Conservation (phyloP, 257 asterid species). For the Plantago ovata region DNA sequence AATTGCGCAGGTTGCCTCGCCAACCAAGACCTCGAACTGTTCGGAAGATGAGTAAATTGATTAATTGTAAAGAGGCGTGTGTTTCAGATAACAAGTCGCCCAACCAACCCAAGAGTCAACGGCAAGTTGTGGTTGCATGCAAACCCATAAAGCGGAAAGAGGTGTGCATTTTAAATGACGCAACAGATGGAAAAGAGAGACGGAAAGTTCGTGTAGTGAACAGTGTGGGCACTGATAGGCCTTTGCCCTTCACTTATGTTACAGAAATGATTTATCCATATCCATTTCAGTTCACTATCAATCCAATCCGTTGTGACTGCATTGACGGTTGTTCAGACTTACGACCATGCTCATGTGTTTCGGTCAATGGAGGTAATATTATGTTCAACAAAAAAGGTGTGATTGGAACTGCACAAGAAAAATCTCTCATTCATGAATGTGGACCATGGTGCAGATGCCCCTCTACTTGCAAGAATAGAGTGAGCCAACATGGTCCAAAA, state of each 20-base stretch:
- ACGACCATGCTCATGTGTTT: slow-evolving; percentile 45
- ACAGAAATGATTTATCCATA: slow-evolving; percentile 39
- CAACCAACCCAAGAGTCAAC: slow-evolving; percentile 35
- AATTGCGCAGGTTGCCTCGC: slow-evolving; percentile 30
- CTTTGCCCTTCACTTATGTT: slow-evolving; percentile 44
- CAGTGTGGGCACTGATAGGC: slow-evolving; percentile 37
- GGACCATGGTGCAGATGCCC: slow-evolving; percentile 78
- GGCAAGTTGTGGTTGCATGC: neutral
- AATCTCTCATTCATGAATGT: slow-evolving; percentile 54
- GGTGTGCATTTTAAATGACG: slow-evolving; percentile 30
- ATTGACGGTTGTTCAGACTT: slow-evolving; percentile 53
- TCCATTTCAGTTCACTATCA: slow-evolving; percentile 22
- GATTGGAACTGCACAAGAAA: slow-evolving; percentile 30
- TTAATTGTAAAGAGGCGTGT: no score
- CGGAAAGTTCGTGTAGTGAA: slow-evolving; percentile 50
- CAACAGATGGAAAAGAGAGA: slow-evolving; percentile 55
- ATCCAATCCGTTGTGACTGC: slow-evolving; percentile 61
- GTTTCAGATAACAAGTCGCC: slow-evolving; percentile 7
- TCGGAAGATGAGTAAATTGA: no score
- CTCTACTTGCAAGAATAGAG: slow-evolving; percentile 65
- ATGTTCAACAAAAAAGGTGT: slow-evolving; percentile 55
- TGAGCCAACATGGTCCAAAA: slow-evolving; percentile 52
- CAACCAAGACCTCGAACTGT: slow-evolving; percentile 17
- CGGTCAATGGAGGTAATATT: slow-evolving; percentile 50
- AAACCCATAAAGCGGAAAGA: neutral